These are phyloP conservation scores for Neospermospora avenae DNA, from an alignment of 2,329 filamentous ascomycete species.

Conservation along the genomic window DNA sequence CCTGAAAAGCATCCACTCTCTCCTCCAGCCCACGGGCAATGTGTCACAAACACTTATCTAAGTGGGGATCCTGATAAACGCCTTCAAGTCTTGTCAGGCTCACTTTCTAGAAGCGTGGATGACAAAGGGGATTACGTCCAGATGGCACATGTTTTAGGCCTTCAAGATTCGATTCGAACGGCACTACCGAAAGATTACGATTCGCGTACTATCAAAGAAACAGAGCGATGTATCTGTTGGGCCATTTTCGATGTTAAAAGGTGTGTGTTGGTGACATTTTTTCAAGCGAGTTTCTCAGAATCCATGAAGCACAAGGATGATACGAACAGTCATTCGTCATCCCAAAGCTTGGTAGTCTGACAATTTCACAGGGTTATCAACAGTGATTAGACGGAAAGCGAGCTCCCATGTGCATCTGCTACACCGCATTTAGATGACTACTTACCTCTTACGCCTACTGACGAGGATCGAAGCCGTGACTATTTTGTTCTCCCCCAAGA, in stretches of 20 bases:
- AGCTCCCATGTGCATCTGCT: conserved; percentile 17
- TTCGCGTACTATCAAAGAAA: conserved; percentile 4
- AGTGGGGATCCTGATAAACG: conserved; percentile 17
- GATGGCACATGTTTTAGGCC: conserved; percentile 17
- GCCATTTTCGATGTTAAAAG: conserved; percentile 19
- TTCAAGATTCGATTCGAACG: conserved; percentile 10
- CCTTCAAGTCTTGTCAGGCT: conserved; percentile 20
- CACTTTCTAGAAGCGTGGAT: conserved; percentile 20
- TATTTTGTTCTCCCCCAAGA: conserved; percentile 19
- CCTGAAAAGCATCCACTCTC: conserved; percentile 14
- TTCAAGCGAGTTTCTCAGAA: neutral
- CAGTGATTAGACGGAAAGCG: conserved; percentile 9
- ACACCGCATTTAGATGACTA: conserved; percentile 13
- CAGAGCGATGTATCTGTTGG: conserved; percentile 22
- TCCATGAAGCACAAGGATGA: neutral
- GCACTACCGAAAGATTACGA: neutral
- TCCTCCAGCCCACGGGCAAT: conserved; percentile 14
- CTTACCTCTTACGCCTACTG: conserved; percentile 8
- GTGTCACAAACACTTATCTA: conserved; percentile 16
- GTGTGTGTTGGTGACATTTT: neutral
- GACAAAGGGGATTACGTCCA: conserved; percentile 18
- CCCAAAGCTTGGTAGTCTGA: neutral
- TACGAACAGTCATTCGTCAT: neutral
- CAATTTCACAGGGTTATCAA: conserved; percentile 12
- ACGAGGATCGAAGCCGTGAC: conserved; percentile 5